A percentile compares a stretch with the other conserved stretches of the same genome.
Evolutionary conservation across 2,329 filamentous ascomycete genomes (phyloP).

Genomic region (Fusarium albidum): DNA sequence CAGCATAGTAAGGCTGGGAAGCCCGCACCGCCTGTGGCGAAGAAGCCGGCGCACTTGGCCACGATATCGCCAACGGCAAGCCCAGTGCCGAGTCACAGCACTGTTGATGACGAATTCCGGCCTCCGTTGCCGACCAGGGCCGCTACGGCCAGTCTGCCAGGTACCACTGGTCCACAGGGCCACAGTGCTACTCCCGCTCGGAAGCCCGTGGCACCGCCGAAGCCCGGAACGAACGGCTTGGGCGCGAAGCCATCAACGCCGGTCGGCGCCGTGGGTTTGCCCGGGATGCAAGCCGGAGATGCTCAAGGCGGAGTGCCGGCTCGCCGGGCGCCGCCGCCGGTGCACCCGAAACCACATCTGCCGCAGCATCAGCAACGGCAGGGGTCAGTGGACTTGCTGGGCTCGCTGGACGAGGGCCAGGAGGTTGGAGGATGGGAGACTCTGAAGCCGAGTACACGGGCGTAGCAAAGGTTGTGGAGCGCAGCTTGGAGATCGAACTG

Average conservation of each 20-base stretch:
- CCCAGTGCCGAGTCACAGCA: slow-evolving; percentile 28
- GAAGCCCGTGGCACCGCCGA: slow-evolving; percentile 39
- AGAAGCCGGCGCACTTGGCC: slow-evolving; percentile 67
- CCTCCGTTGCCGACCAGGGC: slow-evolving; percentile 38
- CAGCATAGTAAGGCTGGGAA: slow-evolving; percentile 47
- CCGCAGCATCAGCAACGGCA: slow-evolving; percentile 40
- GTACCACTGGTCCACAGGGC: slow-evolving; percentile 19
- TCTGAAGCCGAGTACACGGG: slow-evolving; percentile 55
- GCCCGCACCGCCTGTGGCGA: slow-evolving; percentile 65
- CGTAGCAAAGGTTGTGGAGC: slow-evolving; percentile 11
- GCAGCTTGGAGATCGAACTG: neutral
- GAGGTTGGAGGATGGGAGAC: slow-evolving; percentile 65
- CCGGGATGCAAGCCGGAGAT: slow-evolving; percentile 31
- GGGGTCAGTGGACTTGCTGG: slow-evolving; percentile 51
- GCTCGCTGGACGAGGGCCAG: slow-evolving; percentile 57
- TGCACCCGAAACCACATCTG: slow-evolving; percentile 28
- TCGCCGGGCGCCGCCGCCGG: slow-evolving; percentile 31
- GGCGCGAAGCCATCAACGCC: slow-evolving; percentile 27
- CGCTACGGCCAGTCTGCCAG: slow-evolving; percentile 26
- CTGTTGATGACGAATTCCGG: slow-evolving; percentile 37
- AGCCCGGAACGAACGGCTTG: slow-evolving; percentile 32
- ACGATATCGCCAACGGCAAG: slow-evolving; percentile 40
- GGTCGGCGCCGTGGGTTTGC: slow-evolving; percentile 29
- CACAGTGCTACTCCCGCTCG: slow-evolving; percentile 25
- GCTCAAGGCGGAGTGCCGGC: slow-evolving; percentile 22